Percentiles rank a stretch among this genome's conserved stretches.
Evolutionary conservation across 2,329 filamentous ascomycete genomes (phyloP).

Genomic region (Penicillium sclerotiorum): DNA sequence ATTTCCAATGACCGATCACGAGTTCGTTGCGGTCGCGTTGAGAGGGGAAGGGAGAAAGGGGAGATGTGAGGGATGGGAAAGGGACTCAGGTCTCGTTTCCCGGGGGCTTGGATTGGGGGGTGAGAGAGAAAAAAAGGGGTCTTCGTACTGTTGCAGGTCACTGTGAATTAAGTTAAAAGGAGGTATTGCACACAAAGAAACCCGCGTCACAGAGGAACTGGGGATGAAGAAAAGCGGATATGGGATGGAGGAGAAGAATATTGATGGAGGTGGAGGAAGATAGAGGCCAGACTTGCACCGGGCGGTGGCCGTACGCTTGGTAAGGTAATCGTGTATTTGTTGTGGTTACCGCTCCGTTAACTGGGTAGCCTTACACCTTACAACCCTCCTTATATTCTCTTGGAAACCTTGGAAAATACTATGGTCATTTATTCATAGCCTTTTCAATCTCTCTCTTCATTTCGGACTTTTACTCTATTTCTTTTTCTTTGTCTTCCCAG

Average conservation of each 20-base stretch:
- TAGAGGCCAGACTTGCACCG: constrained; percentile 28
- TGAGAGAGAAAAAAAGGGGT: constrained; percentile 19
- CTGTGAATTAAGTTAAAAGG: constrained; percentile 10
- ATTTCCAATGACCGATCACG: constrained; percentile 7
- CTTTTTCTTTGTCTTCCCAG: no score
- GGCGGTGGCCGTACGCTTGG: constrained; percentile 25
- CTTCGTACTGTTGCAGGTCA: constrained; percentile 28
- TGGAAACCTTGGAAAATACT: no score
- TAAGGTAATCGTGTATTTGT: constrained; percentile 9
- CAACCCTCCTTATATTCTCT: no score
- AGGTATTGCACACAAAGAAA: constrained; percentile 10
- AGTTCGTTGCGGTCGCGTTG: no score
- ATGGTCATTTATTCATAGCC: no score
- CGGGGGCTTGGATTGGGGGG: constrained; percentile 11
- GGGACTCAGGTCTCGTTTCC: constrained; percentile 34
- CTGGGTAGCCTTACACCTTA: background rate
- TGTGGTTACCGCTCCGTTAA: background rate
- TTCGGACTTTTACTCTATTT: no score
- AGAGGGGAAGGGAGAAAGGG: constrained; percentile 15
- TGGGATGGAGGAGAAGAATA: constrained; percentile 27
- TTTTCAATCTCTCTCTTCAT: no score
- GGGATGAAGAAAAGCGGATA: constrained; percentile 20
- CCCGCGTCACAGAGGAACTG: constrained; percentile 14
- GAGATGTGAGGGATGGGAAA: constrained; percentile 25
- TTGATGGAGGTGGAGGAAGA: constrained; percentile 28